Conservation (phyloP, 257 asterid species). For the Penstemon newberryi region DNA sequence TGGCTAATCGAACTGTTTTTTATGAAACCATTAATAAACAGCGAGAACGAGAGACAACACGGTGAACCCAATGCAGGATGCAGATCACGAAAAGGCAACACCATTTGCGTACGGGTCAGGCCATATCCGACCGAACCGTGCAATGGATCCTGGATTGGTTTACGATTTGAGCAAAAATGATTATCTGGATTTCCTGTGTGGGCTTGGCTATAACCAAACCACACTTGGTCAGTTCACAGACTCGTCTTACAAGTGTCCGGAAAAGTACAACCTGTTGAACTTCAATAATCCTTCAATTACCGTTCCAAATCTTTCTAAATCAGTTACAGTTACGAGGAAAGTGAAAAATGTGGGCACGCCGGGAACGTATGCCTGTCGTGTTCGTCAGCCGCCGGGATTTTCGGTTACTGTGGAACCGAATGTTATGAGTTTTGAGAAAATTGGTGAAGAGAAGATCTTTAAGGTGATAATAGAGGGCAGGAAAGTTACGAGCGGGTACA, state of each 20-base stretch:
- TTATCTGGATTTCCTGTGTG: slow-evolving; percentile 60
- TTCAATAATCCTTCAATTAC: slow-evolving; percentile 62
- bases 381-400: slow-evolving; percentile 38
- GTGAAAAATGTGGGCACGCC: slow-evolving; percentile 61
- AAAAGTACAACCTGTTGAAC: slow-evolving; percentile 27
- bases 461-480: slow-evolving; percentile 30
- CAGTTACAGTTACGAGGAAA: slow-evolving; percentile 35
- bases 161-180: slow-evolving; percentile 49
- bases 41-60: slow-evolving; percentile 61
- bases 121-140: slow-evolving; percentile 56
- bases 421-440: slow-evolving; percentile 29
- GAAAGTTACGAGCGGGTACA: background rate
- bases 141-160: slow-evolving; percentile 65
- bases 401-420: slow-evolving; percentile 40
- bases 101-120: slow-evolving; percentile 61
- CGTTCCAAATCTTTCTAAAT: slow-evolving; percentile 14
- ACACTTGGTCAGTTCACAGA: slow-evolving; percentile 19
- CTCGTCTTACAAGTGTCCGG: slow-evolving; percentile 36
- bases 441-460: slow-evolving; percentile 55
- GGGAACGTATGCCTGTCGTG: slow-evolving; percentile 33
- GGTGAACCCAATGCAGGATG: slow-evolving; percentile 28
- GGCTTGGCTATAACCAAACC: slow-evolving; percentile 47
- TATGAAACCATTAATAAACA: slow-evolving; percentile 12
- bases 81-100: slow-evolving; percentile 22
- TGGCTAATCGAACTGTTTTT: too few relatives aligned